These are phyloP conservation scores for Aspergillus pseudoglaucus DNA, from an alignment of 2,329 filamentous ascomycete genomes.

Conservation along the genomic window DNA sequence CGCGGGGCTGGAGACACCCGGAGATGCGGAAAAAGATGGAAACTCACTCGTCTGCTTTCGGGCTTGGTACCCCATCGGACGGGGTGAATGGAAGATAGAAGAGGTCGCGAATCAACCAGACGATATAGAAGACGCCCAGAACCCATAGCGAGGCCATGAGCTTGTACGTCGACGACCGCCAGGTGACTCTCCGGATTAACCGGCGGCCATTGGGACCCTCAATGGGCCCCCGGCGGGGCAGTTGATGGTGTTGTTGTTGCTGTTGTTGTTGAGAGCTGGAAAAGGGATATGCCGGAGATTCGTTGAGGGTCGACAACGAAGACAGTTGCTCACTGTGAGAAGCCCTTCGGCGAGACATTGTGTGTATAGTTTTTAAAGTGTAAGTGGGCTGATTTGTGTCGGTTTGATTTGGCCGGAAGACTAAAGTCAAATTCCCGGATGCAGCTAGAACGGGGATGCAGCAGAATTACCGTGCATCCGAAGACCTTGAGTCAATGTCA, in stretches of 20 bases:
- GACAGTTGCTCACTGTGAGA: constrained; percentile 30
- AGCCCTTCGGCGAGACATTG: constrained; percentile 33
- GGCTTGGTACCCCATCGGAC: neutral
- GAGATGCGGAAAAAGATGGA: neutral
- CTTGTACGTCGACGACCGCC: constrained; percentile 38
- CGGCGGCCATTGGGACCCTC: constrained; percentile 35
- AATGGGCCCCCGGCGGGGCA: constrained; percentile 29
- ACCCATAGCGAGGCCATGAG: constrained; percentile 37
- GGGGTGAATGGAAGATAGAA: constrained; percentile 31
- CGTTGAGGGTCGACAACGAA: constrained; percentile 24
- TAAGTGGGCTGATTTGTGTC: neutral
- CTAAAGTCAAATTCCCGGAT: constrained; percentile 2
- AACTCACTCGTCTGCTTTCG: neutral
- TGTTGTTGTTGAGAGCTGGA: constrained; percentile 16
- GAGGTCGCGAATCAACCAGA: constrained; percentile 35
- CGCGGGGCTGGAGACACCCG: neutral
- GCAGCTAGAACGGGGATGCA: neutral
- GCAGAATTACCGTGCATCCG: neutral
- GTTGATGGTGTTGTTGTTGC: constrained; percentile 14
- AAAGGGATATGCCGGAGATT: constrained; percentile 30
- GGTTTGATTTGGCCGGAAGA: constrained; percentile 1
- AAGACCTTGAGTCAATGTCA: neutral
- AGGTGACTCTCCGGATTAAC: constrained; percentile 35
- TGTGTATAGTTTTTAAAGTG: constrained; percentile 6
- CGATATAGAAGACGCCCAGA: constrained; percentile 33